Conservation (phyloP, 1,139 yeast species). For the Suhomyces anneliseae region DNA sequence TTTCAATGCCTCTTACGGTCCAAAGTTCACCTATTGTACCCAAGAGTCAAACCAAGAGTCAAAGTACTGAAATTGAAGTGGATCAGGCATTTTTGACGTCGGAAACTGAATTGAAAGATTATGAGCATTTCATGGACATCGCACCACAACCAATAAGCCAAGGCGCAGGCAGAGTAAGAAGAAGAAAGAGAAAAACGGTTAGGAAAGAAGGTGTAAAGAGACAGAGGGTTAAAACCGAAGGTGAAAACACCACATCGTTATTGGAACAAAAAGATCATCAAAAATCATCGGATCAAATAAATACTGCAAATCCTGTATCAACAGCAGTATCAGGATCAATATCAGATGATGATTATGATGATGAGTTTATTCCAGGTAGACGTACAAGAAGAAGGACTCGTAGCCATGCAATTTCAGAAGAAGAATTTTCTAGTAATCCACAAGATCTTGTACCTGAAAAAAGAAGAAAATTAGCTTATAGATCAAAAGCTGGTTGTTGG, state of each 20-base stretch:
- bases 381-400: background rate
- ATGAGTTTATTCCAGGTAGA: background rate
- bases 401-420: background rate
- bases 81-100: conserved; percentile 21
- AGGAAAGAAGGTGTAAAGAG: no score
- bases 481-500: conserved; percentile 68
- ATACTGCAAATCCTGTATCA: no score
- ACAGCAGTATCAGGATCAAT: background rate
- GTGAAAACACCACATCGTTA: no score
- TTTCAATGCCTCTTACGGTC: background rate
- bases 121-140: background rate
- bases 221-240: no score
- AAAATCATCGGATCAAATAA: no score
- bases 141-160: background rate
- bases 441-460: conserved; percentile 3
- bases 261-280: no score
- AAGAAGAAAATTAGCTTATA: conserved; percentile 22
- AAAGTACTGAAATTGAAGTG: conserved; percentile 12
- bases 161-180: conserved; percentile 5
- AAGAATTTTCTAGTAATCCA: background rate
- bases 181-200: no score
- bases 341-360: background rate
- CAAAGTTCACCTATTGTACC: conserved; percentile 15
- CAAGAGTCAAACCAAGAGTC: conserved; percentile 7
- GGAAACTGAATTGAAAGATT: conserved; percentile 11